Percentiles rank a stretch among this genome's conserved stretches.
These are phyloP conservation scores for Fabrea salina DNA, from an alignment of 169 alveolate genomes.

Conservation along the genomic window DNA sequence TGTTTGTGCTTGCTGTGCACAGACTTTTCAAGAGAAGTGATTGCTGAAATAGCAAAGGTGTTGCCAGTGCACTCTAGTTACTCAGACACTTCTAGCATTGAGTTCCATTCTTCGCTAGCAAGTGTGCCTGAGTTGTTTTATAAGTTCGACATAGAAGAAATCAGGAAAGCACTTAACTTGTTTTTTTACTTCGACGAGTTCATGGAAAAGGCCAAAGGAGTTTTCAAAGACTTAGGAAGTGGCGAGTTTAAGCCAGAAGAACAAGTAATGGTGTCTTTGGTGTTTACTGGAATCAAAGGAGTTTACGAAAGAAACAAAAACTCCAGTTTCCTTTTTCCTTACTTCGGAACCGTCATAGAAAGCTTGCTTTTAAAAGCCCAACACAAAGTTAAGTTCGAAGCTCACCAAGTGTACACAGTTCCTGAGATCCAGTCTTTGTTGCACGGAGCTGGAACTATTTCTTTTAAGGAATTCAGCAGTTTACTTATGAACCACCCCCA, in stretches of 20 bases:
- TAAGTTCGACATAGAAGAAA: slow-evolving; percentile 42
- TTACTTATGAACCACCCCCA: too few relatives aligned
- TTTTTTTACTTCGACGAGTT: slow-evolving; percentile 49
- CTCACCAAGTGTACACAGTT: slow-evolving; percentile 32
- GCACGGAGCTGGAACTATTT: slow-evolving; percentile 22
- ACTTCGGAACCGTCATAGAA: slow-evolving; percentile 44
- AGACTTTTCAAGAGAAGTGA: slow-evolving; percentile 59
- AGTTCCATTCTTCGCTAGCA: background rate
- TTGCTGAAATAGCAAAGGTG: slow-evolving; percentile 46
- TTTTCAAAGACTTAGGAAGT: slow-evolving; percentile 44
- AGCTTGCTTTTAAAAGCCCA: slow-evolving; percentile 41
- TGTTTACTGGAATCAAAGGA: slow-evolving; percentile 37
- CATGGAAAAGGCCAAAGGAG: slow-evolving; percentile 46
- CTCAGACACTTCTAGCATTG: background rate
- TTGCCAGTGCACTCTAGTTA: slow-evolving; percentile 32
- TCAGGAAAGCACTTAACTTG: slow-evolving; percentile 43
- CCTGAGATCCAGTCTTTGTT: slow-evolving; percentile 24
- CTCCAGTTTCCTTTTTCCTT: slow-evolving; percentile 34
- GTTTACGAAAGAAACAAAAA: slow-evolving; percentile 27
- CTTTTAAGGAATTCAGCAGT: slow-evolving; percentile 13
- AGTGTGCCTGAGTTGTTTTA: slow-evolving; percentile 51
- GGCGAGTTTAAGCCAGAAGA: slow-evolving; percentile 18
- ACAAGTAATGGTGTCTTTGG: slow-evolving; percentile 26
- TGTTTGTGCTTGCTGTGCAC: slow-evolving; percentile 59
- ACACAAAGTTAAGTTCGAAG: slow-evolving; percentile 23